Evolutionary conservation across 495 filamentous ascomycete genomes (phyloP).

Genomic region (Aspergillus nidulans): DNA sequence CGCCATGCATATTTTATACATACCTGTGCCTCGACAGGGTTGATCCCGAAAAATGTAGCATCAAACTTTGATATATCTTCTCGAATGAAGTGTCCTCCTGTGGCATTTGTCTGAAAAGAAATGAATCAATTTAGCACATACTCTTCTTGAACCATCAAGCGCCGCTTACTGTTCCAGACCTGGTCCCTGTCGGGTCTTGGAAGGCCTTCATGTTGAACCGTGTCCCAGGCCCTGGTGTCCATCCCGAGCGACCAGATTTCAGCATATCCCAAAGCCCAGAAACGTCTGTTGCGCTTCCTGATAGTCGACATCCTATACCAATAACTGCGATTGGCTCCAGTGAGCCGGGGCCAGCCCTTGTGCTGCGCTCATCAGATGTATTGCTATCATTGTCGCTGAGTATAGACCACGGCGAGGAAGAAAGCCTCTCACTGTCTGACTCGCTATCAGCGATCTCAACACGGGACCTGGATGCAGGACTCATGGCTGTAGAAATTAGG

Average conservation of each 20-base stretch:
- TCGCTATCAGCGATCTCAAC: conserved; percentile 8
- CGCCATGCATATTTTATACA: not conserved
- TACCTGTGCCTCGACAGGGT: conserved; percentile 48
- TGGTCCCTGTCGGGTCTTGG: conserved; percentile 5
- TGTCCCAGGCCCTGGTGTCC: conserved; percentile 10
- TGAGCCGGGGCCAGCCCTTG: not conserved
- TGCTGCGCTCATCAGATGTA: conserved; percentile 5
- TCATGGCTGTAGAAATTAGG: conserved; percentile 1
- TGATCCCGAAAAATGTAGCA: conserved; percentile 54
- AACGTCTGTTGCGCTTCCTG: conserved; percentile 11
- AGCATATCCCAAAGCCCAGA: conserved; percentile 11
- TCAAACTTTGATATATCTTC: conserved; percentile 55
- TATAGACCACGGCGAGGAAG: conserved; percentile 10
- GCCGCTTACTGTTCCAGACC: conserved; percentile 3
- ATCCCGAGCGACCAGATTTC: conserved; percentile 5
- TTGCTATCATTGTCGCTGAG: conserved; percentile 13
- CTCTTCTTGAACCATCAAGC: not conserved
- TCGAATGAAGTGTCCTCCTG: conserved; percentile 43
- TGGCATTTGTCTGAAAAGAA: conserved; percentile 21
- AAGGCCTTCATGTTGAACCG: conserved; percentile 12
- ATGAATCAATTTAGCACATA: not conserved
- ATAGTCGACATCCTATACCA: conserved; percentile 11
- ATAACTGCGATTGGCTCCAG: conserved; percentile 10
- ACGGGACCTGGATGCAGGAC: conserved; percentile 1
- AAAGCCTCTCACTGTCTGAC: conserved; percentile 9